Evolutionary conservation across 129 eudicot species (phyloP), one percentile per base, ranked within the genome.

Genomic region (Pittosporum tobira): DNA sequence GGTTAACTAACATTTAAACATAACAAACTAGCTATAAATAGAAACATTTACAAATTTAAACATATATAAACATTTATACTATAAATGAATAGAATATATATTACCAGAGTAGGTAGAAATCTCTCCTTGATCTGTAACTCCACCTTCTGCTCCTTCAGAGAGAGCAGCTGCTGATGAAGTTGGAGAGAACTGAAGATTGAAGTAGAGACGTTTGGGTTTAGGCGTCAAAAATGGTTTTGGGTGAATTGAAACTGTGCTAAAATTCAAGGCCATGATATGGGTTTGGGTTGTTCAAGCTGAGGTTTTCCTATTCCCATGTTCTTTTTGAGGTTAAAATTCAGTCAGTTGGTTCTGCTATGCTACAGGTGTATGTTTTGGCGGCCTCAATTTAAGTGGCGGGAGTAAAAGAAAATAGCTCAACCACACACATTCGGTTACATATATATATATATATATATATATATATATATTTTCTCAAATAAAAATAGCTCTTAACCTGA

Each of bases 121-220:
- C 25, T 78, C 84, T 65, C 73, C 73, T 28, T 56, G 45, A 56
- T 78, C 76, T 1, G 73, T 27, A 61, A 65, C 26, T 59, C 68
- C 57, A 30, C 76, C 60, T 37, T 73, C 76, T 45, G 73, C 57
- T 56, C 70, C 76, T 73, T 78, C 70, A 37, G 84, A 69, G 7
- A 62, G 29, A 60, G 79, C 71, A 20, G 75, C 23, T 19, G 25
- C 29, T 57, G 45, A 56, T 38, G 69, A 38, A 62, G 67, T 45
- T 7, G 64, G 14, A 44, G 72, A 25, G 4, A 51, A 49, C 11
- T 15, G 25, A 27, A 55, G n/a, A 46, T 51, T 57, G 26, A 58
- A 53, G 61, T 31, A 4, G 9, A 6, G 21, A 64, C 54, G 34
- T 30, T 73, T 69, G 34, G 50, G 59, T 18, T 73, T 73, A 4